Evolutionary conservation across 2,329 filamentous ascomycete genomes (phyloP).

Genomic region (Botryotinia narcissicola): DNA sequence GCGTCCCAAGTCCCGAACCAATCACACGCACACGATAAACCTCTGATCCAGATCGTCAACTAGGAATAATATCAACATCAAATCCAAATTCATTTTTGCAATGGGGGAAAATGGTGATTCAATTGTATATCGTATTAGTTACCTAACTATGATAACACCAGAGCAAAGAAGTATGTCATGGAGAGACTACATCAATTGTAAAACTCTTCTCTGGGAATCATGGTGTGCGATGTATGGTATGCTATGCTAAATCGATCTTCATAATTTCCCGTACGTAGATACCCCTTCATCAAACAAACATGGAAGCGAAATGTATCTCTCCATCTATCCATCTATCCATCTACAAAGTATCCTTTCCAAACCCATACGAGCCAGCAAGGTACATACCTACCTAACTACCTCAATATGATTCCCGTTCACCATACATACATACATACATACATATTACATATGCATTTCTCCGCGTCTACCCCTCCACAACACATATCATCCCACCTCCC

Average conservation of each 20-base stretch:
- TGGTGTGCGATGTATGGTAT: too few relatives aligned
- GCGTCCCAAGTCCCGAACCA: neutral
- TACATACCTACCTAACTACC: neutral
- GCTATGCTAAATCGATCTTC: neutral
- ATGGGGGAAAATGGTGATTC: neutral
- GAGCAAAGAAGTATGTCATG: neutral
- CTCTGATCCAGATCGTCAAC: neutral
- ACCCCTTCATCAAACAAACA: neutral
- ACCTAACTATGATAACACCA: neutral
- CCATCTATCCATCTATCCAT: neutral
- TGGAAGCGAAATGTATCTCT: neutral
- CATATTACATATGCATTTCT: constrained; percentile 1
- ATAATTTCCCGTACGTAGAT: neutral
- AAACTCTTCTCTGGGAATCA: neutral
- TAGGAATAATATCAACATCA: constrained; percentile 3
- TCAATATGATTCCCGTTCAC: neutral
- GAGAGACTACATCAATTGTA: neutral
- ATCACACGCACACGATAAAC: neutral
- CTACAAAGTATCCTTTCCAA: neutral
- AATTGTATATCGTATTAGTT: neutral
- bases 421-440: neutral
- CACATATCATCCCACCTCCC: neutral
- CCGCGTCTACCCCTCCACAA: constrained; percentile 3
- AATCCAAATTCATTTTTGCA: neutral
- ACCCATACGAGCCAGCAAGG: neutral